These are phyloP conservation scores for Centella asiatica DNA, from an alignment of 129 eudicot genomes.

Conservation along the genomic window DNA sequence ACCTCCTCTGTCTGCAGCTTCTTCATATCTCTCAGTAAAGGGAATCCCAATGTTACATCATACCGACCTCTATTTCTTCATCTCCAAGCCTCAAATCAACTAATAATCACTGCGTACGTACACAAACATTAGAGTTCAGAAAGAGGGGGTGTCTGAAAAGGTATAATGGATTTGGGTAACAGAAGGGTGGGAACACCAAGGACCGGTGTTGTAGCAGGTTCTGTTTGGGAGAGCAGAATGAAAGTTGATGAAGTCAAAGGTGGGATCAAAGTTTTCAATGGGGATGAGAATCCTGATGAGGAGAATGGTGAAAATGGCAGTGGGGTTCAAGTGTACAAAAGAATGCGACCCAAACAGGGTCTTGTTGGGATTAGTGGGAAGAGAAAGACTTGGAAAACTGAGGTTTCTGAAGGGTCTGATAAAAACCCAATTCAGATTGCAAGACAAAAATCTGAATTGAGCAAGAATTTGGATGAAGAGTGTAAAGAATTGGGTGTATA, in stretches of 20 bases:
- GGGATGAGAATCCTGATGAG: constrained; percentile 18
- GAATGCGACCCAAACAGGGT: constrained; percentile 37
- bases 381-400: constrained; percentile 84
- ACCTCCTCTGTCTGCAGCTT: not conserved
- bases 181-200: constrained; percentile 35
- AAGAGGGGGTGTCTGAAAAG: constrained; percentile 10
- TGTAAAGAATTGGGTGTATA: constrained; percentile 29
- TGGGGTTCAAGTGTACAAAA: constrained; percentile 24
- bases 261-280: constrained; percentile 59
- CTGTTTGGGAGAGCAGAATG: constrained; percentile 83
- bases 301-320: not conserved
- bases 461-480: constrained; percentile 34
- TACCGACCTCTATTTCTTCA: constrained; percentile 42
- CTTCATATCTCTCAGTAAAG: constrained; percentile 18
- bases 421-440: constrained; percentile 50
- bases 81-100: constrained; percentile 31
- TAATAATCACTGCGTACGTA: constrained; percentile 8
- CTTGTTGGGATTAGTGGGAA: constrained; percentile 33
- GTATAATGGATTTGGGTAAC: constrained; percentile 37
- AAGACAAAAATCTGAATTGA: constrained; percentile 41
- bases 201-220: constrained; percentile 46
- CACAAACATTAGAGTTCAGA: constrained; percentile 14
- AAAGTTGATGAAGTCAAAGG: constrained; percentile 43
- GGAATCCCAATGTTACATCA: constrained; percentile 42
- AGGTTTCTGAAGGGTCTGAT: constrained; percentile 33